These are phyloP conservation scores for Aspergillus thermomutatus DNA, from an alignment of 2,329 filamentous ascomycete species.

Conservation along the genomic window DNA sequence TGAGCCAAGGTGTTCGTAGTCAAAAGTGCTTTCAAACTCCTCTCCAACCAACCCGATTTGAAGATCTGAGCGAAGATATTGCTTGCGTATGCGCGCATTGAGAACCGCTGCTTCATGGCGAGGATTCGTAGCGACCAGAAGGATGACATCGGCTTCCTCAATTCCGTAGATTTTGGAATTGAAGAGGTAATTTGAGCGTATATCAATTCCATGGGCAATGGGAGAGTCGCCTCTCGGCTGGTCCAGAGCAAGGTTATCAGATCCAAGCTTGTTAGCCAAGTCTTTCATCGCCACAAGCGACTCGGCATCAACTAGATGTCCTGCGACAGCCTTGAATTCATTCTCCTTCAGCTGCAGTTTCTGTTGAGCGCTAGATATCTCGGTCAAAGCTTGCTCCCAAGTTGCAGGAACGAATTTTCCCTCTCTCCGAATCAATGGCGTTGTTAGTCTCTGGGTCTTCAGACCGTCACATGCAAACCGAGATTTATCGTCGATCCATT, in stretches of 20 bases:
- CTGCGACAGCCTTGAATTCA: slow-evolving; percentile 93
- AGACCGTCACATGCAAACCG: slow-evolving; percentile 95
- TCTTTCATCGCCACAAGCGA: slow-evolving; percentile 96
- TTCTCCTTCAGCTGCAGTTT: slow-evolving; percentile 79
- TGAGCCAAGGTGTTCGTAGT: slow-evolving; percentile 84
- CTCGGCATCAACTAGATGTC: slow-evolving; percentile 87
- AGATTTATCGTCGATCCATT: slow-evolving; percentile 99
- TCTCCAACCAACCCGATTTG: slow-evolving; percentile 90
- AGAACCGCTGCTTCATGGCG: slow-evolving; percentile 92
- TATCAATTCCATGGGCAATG: slow-evolving; percentile 85
- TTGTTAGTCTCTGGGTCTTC: slow-evolving; percentile 92
- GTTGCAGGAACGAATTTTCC: slow-evolving; percentile 88
- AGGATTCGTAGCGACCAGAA: slow-evolving; percentile 92
- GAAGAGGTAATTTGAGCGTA: slow-evolving; percentile 93
- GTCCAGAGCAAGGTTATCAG: slow-evolving; percentile 91
- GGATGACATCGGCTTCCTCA: slow-evolving; percentile 87
- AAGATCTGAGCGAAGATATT: slow-evolving; percentile 93
- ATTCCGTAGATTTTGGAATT: slow-evolving; percentile 94
- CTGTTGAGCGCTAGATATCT: slow-evolving; percentile 78
- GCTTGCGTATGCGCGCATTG: slow-evolving; percentile 95
- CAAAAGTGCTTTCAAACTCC: slow-evolving; percentile 89
- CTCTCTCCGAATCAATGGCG: slow-evolving; percentile 81
- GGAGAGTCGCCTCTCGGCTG: slow-evolving; percentile 80
- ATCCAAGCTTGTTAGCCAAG: slow-evolving; percentile 91
- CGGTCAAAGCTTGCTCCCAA: slow-evolving; percentile 92